Evolutionary conservation across 1,139 yeast genomes (phyloP).

Genomic region (Candida tunisiensis): DNA sequence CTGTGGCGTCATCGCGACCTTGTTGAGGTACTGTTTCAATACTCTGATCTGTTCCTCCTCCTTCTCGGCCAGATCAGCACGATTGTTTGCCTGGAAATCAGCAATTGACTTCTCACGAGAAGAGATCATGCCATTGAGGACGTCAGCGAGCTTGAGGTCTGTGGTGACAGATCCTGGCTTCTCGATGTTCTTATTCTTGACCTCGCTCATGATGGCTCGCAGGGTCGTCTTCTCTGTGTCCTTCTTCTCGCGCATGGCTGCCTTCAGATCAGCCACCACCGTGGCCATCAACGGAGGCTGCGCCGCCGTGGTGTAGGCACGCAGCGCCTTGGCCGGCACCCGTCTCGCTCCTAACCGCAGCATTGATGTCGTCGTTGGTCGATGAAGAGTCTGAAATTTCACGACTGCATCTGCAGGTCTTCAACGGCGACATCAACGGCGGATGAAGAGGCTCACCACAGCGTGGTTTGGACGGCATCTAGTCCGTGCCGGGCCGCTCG

Average conservation of each 20-base stretch:
- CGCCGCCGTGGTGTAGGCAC: not conserved
- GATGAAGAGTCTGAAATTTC: no score
- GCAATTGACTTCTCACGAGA: conserved; percentile 38
- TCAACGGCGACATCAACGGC: no score
- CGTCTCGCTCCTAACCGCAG: no score
- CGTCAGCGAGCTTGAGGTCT: conserved; percentile 32
- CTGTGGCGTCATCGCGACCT: conserved; percentile 34
- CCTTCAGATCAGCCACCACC: conserved; percentile 17
- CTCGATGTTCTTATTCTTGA: conserved; percentile 45
- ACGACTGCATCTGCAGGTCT: no score
- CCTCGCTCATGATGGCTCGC: conserved; percentile 35
- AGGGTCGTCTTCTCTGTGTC: conserved; percentile 31
- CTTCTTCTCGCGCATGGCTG: conserved; percentile 18
- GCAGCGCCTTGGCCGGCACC: no score
- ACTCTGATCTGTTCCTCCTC: conserved; percentile 35
- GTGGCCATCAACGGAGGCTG: conserved; percentile 20
- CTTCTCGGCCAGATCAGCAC: conserved; percentile 39
- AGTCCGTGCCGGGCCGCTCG: no score
- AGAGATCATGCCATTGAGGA: conserved; percentile 31
- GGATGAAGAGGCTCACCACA: no score
- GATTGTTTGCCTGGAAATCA: conserved; percentile 31
- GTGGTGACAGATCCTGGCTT: conserved; percentile 26
- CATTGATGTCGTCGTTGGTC: no score
- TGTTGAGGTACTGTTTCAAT: conserved; percentile 25
- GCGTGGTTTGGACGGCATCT: no score